phyloP scores from a whole-genome alignment of 1,284 basidiomycete genomes.

The Ganoderma boninense region DNA sequence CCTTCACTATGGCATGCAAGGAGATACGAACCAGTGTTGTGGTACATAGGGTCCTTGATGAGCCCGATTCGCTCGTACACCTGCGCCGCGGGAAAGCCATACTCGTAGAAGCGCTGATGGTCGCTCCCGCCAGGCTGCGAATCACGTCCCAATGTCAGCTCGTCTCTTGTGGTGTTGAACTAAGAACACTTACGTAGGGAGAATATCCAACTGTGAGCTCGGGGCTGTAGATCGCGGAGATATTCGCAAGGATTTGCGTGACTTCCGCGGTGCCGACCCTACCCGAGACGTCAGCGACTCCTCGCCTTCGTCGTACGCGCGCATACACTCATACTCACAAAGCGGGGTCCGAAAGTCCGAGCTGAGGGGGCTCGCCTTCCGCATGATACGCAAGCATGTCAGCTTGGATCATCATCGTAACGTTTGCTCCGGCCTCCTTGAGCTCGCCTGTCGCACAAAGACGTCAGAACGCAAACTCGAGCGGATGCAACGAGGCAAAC shows the following conservation, averaged over 20 bases:
- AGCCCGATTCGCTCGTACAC: slow-evolving; percentile 85
- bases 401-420: slow-evolving; percentile 86
- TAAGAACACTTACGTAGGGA: slow-evolving; percentile 46
- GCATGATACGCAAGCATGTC: slow-evolving; percentile 89
- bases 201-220: slow-evolving; percentile 83
- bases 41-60: slow-evolving; percentile 89
- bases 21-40: slow-evolving; percentile 66
- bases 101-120: slow-evolving; percentile 85
- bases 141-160: not conserved
- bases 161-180: slow-evolving; percentile 1
- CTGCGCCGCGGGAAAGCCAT: slow-evolving; percentile 85
- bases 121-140: slow-evolving; percentile 85
- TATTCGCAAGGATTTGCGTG: slow-evolving; percentile 74
- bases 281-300: not conserved
- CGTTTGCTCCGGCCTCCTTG: slow-evolving; percentile 63
- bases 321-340: slow-evolving; percentile 46
- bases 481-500: not conserved
- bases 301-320: too few species aligned
- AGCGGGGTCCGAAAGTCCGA: slow-evolving; percentile 68
- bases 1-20: not conserved
- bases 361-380: slow-evolving; percentile 77
- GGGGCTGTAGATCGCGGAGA: slow-evolving; percentile 81
- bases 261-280: slow-evolving; percentile 86
- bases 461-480: not conserved
- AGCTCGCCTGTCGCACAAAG: slow-evolving; percentile 47